phyloP scores from a whole-genome alignment of 2,329 filamentous ascomycete species.

The Arachnopeziza araneosa region DNA sequence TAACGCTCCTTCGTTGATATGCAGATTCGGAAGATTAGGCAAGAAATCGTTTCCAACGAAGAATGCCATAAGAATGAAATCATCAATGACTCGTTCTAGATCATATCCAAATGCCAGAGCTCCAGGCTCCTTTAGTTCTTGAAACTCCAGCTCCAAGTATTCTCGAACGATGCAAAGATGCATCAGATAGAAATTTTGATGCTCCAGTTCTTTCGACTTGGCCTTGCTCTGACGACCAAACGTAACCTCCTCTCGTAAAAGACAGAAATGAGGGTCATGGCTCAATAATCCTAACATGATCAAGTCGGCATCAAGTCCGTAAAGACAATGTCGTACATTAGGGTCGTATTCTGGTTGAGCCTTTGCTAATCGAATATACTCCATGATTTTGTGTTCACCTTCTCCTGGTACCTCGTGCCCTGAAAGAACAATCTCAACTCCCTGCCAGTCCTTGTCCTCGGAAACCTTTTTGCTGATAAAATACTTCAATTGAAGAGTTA shows the following conservation, averaged over 20 bases:
- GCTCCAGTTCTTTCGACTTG: conserved; percentile 93
- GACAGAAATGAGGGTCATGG: conserved; percentile 96
- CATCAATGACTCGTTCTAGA: conserved; percentile 94
- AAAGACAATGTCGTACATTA: conserved; percentile 93
- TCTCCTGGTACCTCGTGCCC: conserved; percentile 97
- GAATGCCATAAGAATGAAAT: conserved; percentile 99
- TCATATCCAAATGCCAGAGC: conserved; percentile 75
- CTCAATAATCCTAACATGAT: conserved; percentile 98
- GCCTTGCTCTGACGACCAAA: conserved; percentile 83
- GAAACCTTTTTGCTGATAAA: conserved; percentile 99
- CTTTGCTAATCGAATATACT: conserved; percentile 97
- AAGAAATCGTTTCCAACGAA: conserved; percentile 99
- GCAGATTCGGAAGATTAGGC: conserved; percentile 89
- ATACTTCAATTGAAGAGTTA: conserved; percentile 91
- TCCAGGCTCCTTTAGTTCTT: conserved; percentile 75
- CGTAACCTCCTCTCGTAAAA: conserved; percentile 94
- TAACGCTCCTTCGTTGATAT: conserved; percentile 97
- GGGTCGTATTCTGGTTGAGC: conserved; percentile 88
- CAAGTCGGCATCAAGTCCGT: conserved; percentile 92
- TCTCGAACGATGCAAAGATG: conserved; percentile 97
- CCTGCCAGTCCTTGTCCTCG: conserved; percentile 96
- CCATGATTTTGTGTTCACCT: conserved; percentile 99
- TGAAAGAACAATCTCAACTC: conserved; percentile 90
- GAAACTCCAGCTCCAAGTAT: conserved; percentile 94
- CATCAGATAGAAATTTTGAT: conserved; percentile 97